Evolutionary conservation across 208 protist species (phyloP).

Genomic region (Phytomonas sp.): DNA sequence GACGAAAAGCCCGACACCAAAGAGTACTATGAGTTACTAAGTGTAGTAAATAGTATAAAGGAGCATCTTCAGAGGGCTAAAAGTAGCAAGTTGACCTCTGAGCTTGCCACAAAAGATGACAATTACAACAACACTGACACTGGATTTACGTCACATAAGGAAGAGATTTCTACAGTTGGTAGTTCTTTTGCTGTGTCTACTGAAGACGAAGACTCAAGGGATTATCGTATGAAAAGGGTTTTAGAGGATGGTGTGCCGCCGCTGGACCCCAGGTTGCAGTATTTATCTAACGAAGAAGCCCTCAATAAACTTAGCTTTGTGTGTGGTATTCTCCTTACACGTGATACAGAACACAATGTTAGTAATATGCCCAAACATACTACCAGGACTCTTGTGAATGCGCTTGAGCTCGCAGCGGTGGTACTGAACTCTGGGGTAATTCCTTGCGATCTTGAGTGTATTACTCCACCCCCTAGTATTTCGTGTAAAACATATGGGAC

Average conservation of each 20-base stretch:
- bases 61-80: conserved; percentile 16
- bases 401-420: conserved; percentile 48
- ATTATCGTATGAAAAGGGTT: neutral
- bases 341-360: conserved; percentile 21
- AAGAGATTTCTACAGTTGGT: neutral
- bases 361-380: conserved; percentile 16
- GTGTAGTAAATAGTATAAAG: conserved; percentile 21
- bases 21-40: conserved; percentile 15
- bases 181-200: neutral
- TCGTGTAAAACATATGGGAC: neutral
- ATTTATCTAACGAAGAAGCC: conserved; percentile 22
- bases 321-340: conserved; percentile 29
- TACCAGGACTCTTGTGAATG: conserved; percentile 21
- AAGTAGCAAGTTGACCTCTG: neutral
- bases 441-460: conserved; percentile 24
- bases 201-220: neutral
- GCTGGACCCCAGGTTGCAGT: conserved; percentile 6
- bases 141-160: neutral
- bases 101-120: neutral
- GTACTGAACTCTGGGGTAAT: conserved; percentile 48
- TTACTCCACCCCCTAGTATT: neutral
- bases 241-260: neutral
- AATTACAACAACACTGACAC: neutral
- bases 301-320: conserved; percentile 46
- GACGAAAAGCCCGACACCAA: conserved; percentile 40